phyloP scores from a whole-genome alignment of 495 filamentous ascomycete species.

The Talaromyces borbonicus region DNA sequence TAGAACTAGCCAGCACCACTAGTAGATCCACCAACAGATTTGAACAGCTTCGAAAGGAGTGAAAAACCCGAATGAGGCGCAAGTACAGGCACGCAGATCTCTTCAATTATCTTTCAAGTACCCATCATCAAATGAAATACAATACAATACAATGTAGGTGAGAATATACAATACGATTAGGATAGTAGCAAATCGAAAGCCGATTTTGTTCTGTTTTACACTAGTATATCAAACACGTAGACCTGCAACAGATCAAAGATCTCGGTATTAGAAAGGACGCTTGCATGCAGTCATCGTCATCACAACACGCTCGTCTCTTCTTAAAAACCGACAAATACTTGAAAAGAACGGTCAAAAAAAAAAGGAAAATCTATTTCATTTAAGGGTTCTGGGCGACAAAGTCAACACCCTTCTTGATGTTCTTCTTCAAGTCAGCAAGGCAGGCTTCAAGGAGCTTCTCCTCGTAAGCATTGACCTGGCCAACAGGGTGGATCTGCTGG shows the following conservation, averaged over 20 bases:
- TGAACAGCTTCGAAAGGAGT: too few relatives aligned
- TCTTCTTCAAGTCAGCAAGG: slow-evolving; percentile 82
- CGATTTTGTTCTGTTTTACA: slow-evolving; percentile 3
- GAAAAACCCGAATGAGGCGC: too few relatives aligned
- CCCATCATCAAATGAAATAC: too few relatives aligned
- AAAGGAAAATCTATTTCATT: slow-evolving; percentile 12
- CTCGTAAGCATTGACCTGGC: slow-evolving; percentile 73
- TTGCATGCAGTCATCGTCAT: not conserved
- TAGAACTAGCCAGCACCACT: too few relatives aligned
- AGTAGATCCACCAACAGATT: too few relatives aligned
- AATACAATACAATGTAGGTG: too few relatives aligned
- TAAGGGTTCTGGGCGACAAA: slow-evolving; percentile 64
- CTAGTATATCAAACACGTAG: slow-evolving; percentile 1
- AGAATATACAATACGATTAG: too few relatives aligned
- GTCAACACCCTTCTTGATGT: slow-evolving; percentile 63
- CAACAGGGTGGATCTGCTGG: slow-evolving; percentile 81
- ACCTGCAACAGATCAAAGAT: not conserved
- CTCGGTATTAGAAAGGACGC: not conserved
- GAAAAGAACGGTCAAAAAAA: not conserved
- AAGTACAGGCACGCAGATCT: too few relatives aligned
- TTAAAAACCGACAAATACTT: too few relatives aligned
- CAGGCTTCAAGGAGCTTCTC: slow-evolving; percentile 78
- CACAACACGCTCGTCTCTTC: not conserved
- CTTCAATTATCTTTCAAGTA: too few relatives aligned
- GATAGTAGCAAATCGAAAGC: too few relatives aligned